phyloP scores from a whole-genome alignment of 257 asterid species.

The Solanum sitiens region DNA sequence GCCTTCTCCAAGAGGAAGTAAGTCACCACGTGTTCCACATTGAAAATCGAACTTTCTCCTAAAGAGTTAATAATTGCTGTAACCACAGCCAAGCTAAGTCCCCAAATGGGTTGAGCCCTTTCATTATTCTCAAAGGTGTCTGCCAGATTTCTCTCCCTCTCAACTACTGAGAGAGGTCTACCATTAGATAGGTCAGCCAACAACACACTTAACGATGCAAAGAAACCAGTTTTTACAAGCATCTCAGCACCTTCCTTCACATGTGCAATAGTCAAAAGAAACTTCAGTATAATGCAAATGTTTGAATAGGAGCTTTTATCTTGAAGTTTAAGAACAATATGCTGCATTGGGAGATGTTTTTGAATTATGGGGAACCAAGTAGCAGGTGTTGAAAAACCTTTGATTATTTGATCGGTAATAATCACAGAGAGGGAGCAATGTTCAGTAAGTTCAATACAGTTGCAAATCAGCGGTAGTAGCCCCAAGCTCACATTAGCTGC shows the following conservation, averaged over 20 bases:
- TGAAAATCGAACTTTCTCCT: conserved; percentile 40
- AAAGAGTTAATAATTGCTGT: conserved; percentile 73
- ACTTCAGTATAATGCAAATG: conserved; percentile 42
- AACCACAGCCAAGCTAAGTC: conserved; percentile 79
- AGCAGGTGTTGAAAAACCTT: conserved; percentile 49
- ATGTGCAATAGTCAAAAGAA: conserved; percentile 73
- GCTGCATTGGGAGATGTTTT: conserved; percentile 59
- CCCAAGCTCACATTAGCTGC: conserved; percentile 49
- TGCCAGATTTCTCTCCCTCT: conserved; percentile 31
- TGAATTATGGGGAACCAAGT: conserved; percentile 77
- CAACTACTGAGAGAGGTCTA: conserved; percentile 32
- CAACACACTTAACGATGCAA: conserved; percentile 46
- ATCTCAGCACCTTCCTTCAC: conserved; percentile 74
- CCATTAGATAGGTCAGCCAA: conserved; percentile 40
- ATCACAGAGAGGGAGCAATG: conserved; percentile 55
- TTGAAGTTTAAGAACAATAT: conserved; percentile 58
- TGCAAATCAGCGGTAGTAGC: conserved; percentile 71
- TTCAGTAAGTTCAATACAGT: conserved; percentile 42
- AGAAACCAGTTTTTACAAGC: conserved; percentile 69
- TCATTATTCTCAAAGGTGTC: conserved; percentile 26
- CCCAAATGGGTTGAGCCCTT: conserved; percentile 65
- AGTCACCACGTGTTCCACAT: conserved; percentile 69
- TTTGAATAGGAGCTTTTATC: conserved; percentile 23
- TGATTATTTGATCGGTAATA: conserved; percentile 50
- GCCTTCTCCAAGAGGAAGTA: conserved; percentile 73